Conservation (phyloP, 495 filamentous ascomycete species). For the Corynascus novoguineensis region DNA sequence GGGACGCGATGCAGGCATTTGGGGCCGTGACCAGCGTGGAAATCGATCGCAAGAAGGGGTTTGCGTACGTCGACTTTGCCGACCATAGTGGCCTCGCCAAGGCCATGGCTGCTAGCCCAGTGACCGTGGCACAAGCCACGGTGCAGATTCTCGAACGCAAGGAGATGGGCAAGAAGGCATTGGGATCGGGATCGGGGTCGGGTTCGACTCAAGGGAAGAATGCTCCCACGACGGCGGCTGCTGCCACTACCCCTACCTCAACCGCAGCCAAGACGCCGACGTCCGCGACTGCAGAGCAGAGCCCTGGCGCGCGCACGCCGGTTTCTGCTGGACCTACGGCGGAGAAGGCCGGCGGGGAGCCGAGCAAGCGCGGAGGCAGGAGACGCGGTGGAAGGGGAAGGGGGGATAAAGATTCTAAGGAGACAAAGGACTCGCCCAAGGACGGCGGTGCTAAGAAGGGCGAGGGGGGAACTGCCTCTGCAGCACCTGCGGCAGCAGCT, state of each 20-base stretch:
- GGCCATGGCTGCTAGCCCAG: slow-evolving; percentile 74
- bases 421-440: slow-evolving; percentile 14
- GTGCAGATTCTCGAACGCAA: slow-evolving; percentile 83
- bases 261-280: background rate
- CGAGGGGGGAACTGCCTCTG: background rate
- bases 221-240: slow-evolving; percentile 1
- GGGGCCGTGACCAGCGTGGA: slow-evolving; percentile 71
- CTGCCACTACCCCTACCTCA: background rate
- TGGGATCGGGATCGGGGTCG: background rate
- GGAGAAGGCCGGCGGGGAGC: slow-evolving; percentile 16
- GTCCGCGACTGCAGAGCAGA: background rate
- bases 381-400: slow-evolving; percentile 19
- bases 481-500: background rate
- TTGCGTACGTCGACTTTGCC: slow-evolving; percentile 83
- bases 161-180: slow-evolving; percentile 40
- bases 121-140: slow-evolving; percentile 73
- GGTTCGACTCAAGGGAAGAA: slow-evolving; percentile 9
- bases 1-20: slow-evolving; percentile 62
- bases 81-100: slow-evolving; percentile 63
- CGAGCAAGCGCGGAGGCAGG: slow-evolving; percentile 23
- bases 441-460: slow-evolving; percentile 11
- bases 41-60: slow-evolving; percentile 88
- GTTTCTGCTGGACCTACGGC: slow-evolving; percentile 1
- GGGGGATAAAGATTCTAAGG: slow-evolving; percentile 17
- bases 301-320: background rate